These are phyloP conservation scores for Parathielavia appendiculata DNA, from an alignment of 495 filamentous ascomycete genomes.

Conservation along the genomic window DNA sequence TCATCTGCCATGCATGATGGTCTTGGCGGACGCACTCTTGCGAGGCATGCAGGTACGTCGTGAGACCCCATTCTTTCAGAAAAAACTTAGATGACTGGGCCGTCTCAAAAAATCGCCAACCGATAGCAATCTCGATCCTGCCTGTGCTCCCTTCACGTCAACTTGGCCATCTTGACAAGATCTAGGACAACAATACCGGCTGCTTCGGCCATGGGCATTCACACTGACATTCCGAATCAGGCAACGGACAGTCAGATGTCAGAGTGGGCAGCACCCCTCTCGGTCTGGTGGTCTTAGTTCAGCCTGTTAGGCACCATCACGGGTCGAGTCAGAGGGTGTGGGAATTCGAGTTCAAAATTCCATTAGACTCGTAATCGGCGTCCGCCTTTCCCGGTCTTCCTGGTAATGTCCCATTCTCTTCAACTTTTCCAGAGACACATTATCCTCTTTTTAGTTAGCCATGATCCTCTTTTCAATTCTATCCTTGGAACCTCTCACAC, in stretches of 20 bases:
- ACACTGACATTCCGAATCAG: slow-evolving; percentile 3
- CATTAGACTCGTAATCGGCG: slow-evolving; percentile 8
- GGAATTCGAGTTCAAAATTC: neutral
- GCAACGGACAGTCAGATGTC: slow-evolving; percentile 11
- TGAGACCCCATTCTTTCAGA: neutral
- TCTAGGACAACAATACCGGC: neutral
- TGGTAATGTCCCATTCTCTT: neutral
- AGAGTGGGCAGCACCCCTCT: slow-evolving; percentile 2
- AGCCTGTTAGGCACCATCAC: slow-evolving; percentile 18
- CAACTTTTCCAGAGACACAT: slow-evolving; percentile 6
- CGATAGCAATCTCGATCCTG: neutral
- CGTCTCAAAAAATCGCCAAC: neutral
- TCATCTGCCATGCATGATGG: slow-evolving; percentile 14
- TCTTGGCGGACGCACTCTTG: slow-evolving; percentile 9
- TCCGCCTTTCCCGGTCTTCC: slow-evolving; percentile 11
- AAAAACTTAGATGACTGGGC: slow-evolving; percentile 1
- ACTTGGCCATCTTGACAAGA: neutral
- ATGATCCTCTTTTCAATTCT: slow-evolving; percentile 7
- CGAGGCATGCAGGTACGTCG: slow-evolving; percentile 18
- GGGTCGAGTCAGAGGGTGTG: slow-evolving; percentile 14
- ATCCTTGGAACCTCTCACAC: slow-evolving; percentile 10
- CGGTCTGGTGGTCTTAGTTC: slow-evolving; percentile 14
- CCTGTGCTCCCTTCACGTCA: neutral
- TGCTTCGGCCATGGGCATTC: slow-evolving; percentile 2
- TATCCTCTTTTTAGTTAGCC: slow-evolving; percentile 2